Percentiles rank a stretch among this genome's conserved stretches.
Evolutionary conservation across 176 grass and related monocot species (phyloP).

Genomic region (Puya raimondii): DNA sequence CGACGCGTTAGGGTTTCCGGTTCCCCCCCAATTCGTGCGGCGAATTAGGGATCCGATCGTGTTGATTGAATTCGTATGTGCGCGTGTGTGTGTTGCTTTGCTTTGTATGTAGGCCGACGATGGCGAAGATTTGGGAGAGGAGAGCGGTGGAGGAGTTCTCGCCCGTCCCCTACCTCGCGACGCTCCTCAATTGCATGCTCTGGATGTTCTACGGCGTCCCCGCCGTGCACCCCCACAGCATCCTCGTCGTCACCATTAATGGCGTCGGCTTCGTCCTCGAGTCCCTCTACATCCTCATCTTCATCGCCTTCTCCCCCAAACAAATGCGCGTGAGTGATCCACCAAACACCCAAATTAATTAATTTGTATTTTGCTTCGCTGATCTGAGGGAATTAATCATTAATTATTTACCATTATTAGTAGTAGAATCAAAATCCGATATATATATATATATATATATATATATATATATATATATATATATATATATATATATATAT

Average conservation of each 20-base stretch:
- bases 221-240: slow-evolving; percentile 65
- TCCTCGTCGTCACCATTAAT: slow-evolving; percentile 72
- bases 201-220: slow-evolving; percentile 84
- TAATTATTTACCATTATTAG: not conserved
- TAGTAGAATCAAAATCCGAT: not conserved
- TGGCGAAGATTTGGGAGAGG: slow-evolving; percentile 38
- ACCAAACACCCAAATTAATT: not conserved
- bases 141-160: slow-evolving; percentile 69
- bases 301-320: slow-evolving; percentile 30
- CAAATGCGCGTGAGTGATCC: slow-evolving; percentile 29
- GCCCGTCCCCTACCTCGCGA: slow-evolving; percentile 61
- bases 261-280: slow-evolving; percentile 57
- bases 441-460: too few relatives aligned
- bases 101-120: slow-evolving; percentile 37
- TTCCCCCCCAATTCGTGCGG: not conserved
- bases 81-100: not conserved
- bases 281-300: slow-evolving; percentile 48
- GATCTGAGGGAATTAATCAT: slow-evolving; percentile 7
- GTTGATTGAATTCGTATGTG: slow-evolving; percentile 9
- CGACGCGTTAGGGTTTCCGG: not conserved
- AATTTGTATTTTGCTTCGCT: too few relatives aligned
- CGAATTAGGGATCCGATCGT: not conserved
- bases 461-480: too few relatives aligned
- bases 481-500: too few relatives aligned
- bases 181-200: slow-evolving; percentile 75